Conservation (phyloP, 129 eudicot species). For the Arctium minus region DNA sequence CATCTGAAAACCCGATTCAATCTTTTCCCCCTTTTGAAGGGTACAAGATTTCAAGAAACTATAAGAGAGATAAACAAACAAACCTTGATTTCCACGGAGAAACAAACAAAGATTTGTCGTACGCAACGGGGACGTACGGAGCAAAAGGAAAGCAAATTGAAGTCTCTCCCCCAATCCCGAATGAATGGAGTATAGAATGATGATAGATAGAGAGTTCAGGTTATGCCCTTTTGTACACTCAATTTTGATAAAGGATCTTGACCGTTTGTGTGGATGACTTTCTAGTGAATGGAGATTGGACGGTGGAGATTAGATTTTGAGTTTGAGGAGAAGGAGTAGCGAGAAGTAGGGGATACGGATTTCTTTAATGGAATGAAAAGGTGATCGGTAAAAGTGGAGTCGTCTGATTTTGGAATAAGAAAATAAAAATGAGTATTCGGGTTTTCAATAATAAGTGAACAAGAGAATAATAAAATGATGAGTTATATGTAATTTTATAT, state of each 20-base stretch:
- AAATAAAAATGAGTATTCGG: neutral
- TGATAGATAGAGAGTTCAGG: conserved; percentile 11
- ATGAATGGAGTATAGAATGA: conserved; percentile 24
- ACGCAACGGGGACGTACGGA: conserved; percentile 21
- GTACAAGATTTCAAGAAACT: neutral
- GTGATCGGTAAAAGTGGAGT: neutral
- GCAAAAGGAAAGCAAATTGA: conserved; percentile 19
- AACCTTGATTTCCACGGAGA: conserved; percentile 26
- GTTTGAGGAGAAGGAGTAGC: neutral
- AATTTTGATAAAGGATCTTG: neutral
- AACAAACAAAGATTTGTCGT: neutral
- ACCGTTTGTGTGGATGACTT: conserved; percentile 8
- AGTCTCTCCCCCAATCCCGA: conserved; percentile 16
- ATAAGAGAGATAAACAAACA: neutral
- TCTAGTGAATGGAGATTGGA: neutral
- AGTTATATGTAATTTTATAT: no score
- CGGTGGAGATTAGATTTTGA: conserved; percentile 13
- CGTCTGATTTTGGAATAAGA: neutral
- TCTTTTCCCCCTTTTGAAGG: neutral
- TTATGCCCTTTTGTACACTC: conserved; percentile 2
- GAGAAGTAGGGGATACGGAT: conserved; percentile 15
- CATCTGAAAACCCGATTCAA: neutral
- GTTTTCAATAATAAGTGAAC: no score
- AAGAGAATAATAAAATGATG: no score
- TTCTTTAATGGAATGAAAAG: conserved; percentile 4